Conservation (phyloP, 148 eudicot species). For the Heliamphora exappendiculata region DNA sequence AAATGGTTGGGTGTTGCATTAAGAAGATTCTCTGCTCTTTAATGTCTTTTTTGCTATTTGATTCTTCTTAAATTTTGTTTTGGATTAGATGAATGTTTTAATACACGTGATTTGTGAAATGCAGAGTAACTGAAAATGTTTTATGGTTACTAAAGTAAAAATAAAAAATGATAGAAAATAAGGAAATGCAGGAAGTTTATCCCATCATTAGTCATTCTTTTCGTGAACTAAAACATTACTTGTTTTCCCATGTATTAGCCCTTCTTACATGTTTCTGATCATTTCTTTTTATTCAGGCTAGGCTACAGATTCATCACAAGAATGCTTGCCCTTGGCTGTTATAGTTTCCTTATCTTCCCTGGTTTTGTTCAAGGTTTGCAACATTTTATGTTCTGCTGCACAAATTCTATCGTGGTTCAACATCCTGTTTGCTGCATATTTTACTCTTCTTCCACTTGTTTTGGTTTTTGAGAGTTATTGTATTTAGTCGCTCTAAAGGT, state of each 20-base stretch:
- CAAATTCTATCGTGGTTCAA: background rate
- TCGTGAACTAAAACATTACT: background rate
- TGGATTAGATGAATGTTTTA: background rate
- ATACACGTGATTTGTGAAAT: background rate
- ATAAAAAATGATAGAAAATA: background rate
- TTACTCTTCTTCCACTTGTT: background rate
- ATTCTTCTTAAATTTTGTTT: background rate
- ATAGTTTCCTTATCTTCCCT: constrained; percentile 53
- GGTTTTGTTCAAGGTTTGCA: constrained; percentile 62
- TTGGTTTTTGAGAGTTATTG: background rate
- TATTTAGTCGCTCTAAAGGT: background rate
- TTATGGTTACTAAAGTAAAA: background rate
- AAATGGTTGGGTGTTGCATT: background rate
- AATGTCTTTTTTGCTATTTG: background rate
- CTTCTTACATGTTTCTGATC: constrained; percentile 20
- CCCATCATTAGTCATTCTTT: background rate
- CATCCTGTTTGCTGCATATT: background rate
- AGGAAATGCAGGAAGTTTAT: background rate
- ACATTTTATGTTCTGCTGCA: constrained; percentile 1
- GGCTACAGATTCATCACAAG: constrained; percentile 60
- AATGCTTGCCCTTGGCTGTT: constrained; percentile 58
- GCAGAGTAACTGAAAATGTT: background rate
- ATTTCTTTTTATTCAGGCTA: constrained; percentile 46
- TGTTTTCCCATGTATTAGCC: background rate
- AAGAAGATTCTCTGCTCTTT: background rate